Conservation (phyloP, 1,284 basidiomycete genomes). For the Puccinia polysora region DNA sequence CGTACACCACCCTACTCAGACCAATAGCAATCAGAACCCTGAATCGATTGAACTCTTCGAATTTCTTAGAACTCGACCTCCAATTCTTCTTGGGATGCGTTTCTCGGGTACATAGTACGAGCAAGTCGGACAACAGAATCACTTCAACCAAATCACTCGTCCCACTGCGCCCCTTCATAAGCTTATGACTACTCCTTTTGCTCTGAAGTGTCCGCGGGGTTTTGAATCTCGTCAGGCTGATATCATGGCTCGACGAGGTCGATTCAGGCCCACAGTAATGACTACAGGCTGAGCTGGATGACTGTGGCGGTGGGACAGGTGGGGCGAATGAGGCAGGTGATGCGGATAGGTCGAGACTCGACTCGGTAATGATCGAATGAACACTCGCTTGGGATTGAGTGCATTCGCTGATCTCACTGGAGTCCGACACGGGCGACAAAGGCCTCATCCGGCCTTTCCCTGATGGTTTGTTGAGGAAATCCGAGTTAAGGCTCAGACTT, state of each 20-base stretch:
- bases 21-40: background rate
- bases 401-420: conserved; percentile 11
- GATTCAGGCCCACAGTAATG: background rate
- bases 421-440: conserved; percentile 3
- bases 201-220: background rate
- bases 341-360: background rate
- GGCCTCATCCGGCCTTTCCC: background rate
- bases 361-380: conserved; percentile 17
- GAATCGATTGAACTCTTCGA: background rate
- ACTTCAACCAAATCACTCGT: background rate
- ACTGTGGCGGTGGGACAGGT: background rate
- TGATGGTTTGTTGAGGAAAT: background rate
- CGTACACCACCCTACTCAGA: background rate
- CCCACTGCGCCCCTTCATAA: background rate
- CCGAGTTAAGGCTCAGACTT: background rate
- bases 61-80: background rate
- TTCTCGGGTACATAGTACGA: conserved; percentile 17
- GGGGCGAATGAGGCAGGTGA: background rate
- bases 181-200: conserved; percentile 12
- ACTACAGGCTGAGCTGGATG: conserved; percentile 4
- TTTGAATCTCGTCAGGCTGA: background rate
- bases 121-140: conserved; percentile 3
- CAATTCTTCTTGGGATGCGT: conserved; percentile 10
- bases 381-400: conserved; percentile 5
- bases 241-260: background rate